Evolutionary conservation across 305 asterid genomes (phyloP), one percentile per base, ranked within the genome.

Genomic region (Ilex paraguariensis): DNA sequence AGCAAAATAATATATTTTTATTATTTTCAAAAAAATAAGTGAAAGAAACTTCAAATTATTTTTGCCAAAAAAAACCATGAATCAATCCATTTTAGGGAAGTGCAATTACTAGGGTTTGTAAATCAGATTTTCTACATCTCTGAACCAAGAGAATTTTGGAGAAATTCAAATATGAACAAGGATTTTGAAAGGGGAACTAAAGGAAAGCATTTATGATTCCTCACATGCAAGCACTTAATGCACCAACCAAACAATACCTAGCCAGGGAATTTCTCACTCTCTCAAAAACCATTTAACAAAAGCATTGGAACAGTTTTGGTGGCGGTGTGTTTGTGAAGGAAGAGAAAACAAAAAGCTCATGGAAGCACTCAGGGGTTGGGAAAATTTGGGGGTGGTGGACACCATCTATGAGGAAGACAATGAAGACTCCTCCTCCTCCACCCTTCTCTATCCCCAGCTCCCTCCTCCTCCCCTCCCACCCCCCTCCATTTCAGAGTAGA

Each of bases 401-500:
- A 80, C 81, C 10, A 80, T 77, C 33, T 77, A 74, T n/a, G 85
- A 80, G 67, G 82, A 74, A n/a, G 84, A 73, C 49, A 69, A 57
- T n/a, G 80, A 66, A 54, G 78, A 71, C 52, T 13, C 40, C 6
- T 59, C 74, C 60, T 46, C 81, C 33, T 10, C 64, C 42, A 9
- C 72, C 64, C 42, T 70, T 5, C 57, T 73, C 56, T 70, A 75
- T n/a, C 73, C 78, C 2, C 31, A 10, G 14, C 16, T 42, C 5
- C 1, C 28, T 21, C 28, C 28, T 68, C 77, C 7, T 57, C 77
- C 7, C 59, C 74, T 7, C 40, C 71, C 33, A 51, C 77, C 21
- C 69, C 80, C 60, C 75, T 64, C 56, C 67, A 32, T 42, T 70
- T 71, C 13, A 65, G 71, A 28, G 68, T 77, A 11, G 54, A 68